Evolutionary conservation across 1,284 basidiomycete species (phyloP).

Genomic region (Cryptococcus hybrid): DNA sequence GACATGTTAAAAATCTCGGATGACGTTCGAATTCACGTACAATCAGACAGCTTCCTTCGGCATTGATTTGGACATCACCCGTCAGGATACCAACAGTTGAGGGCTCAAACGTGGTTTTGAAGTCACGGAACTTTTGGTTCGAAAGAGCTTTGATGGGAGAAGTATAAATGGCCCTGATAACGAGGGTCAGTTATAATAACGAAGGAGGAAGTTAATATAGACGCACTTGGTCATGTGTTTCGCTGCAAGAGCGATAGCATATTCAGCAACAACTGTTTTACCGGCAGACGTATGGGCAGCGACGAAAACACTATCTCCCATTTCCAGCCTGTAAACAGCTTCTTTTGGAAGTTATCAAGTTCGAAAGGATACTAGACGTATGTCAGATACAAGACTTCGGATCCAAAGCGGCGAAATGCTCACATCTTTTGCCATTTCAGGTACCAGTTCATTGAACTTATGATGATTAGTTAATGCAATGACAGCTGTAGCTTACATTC

Average conservation of each 20-base stretch:
- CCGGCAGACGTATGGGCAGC: conserved; percentile 99
- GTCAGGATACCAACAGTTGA: conserved; percentile 94
- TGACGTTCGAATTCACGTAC: conserved; percentile 42
- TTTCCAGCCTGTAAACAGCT: conserved; percentile 95
- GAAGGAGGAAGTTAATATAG: not conserved
- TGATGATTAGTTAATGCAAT: not conserved
- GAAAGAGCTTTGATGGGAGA: conserved; percentile 98
- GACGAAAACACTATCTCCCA: conserved; percentile 97
- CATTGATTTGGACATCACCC: conserved; percentile 99
- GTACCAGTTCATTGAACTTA: conserved; percentile 51
- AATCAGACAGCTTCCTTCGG: conserved; percentile 94
- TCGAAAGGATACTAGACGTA: conserved; percentile 65
- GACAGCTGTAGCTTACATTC: conserved; percentile 54
- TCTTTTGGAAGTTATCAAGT: conserved; percentile 90
- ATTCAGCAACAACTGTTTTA: conserved; percentile 99
- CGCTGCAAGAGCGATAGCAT: conserved; percentile 92
- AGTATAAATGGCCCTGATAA: conserved; percentile 87
- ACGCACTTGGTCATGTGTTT: conserved; percentile 96
- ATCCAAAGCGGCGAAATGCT: conserved; percentile 11
- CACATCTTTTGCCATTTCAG: conserved; percentile 47
- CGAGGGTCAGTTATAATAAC: conserved; percentile 6
- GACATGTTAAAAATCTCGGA: not conserved
- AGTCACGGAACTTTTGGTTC: conserved; percentile 99
- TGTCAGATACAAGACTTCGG: conserved; percentile 1
- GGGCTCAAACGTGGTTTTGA: conserved; percentile 93